Percentiles rank a stretch among this genome's conserved stretches.
These are phyloP conservation scores for Aspergillus arachidicola DNA, from an alignment of 2,329 filamentous ascomycete genomes.

Conservation along the genomic window DNA sequence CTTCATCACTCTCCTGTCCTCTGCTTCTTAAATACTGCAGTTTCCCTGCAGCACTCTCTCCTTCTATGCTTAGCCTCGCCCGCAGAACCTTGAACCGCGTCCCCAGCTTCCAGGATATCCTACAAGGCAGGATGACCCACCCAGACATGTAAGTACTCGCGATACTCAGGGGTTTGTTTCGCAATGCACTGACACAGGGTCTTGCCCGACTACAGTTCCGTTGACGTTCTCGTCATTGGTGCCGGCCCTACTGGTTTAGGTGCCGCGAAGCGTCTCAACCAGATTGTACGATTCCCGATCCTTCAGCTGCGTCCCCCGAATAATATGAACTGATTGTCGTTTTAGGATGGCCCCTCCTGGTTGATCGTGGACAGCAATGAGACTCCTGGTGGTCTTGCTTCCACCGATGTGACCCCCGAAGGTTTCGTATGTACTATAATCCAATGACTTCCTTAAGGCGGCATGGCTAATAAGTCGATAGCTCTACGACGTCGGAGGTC, in stretches of 20 bases:
- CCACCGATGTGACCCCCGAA: slow-evolving; percentile 91
- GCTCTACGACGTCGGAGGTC: slow-evolving; percentile 98
- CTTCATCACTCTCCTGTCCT: slow-evolving; percentile 22
- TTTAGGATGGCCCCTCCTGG: slow-evolving; percentile 88
- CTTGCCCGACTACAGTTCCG: slow-evolving; percentile 61
- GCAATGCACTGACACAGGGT: slow-evolving; percentile 18
- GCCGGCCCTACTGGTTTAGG: slow-evolving; percentile 96
- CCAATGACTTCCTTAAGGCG: neutral
- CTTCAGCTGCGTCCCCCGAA: neutral
- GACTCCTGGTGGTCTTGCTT: slow-evolving; percentile 91
- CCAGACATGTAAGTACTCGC: slow-evolving; percentile 44
- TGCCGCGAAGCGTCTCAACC: slow-evolving; percentile 95
- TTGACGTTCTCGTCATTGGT: slow-evolving; percentile 97
- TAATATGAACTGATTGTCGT: slow-evolving; percentile 19
- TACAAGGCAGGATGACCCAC: slow-evolving; percentile 51
- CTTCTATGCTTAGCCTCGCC: slow-evolving; percentile 48
- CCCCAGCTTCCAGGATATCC: slow-evolving; percentile 49
- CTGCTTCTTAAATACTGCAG: slow-evolving; percentile 31
- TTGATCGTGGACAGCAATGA: slow-evolving; percentile 91
- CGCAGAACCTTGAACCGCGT: slow-evolving; percentile 47
- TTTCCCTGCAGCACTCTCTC: slow-evolving; percentile 32
- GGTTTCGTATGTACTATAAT: slow-evolving; percentile 77
- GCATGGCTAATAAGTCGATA: slow-evolving; percentile 43
- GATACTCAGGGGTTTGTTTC: slow-evolving; percentile 9
- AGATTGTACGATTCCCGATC: slow-evolving; percentile 67